Conservation (phyloP, 1,139 yeast genomes). For the Debaryomyces subglobosus region DNA sequence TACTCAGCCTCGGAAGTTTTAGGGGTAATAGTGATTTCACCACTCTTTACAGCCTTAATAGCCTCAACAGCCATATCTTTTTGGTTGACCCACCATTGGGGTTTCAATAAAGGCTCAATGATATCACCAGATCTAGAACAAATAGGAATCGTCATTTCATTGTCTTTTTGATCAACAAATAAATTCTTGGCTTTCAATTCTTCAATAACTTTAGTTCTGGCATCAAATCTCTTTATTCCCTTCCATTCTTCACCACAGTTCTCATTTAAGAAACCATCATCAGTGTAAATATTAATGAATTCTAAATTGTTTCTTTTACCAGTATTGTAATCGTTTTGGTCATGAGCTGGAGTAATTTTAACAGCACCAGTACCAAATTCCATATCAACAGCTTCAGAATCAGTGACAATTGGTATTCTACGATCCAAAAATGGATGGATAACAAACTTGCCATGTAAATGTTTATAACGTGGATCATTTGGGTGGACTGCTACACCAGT, state of each 20-base stretch:
- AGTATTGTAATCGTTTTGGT: conserved; percentile 92
- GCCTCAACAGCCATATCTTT: conserved; percentile 88
- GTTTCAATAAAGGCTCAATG: conserved; percentile 94
- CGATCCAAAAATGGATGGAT: conserved; percentile 89
- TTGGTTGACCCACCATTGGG: conserved; percentile 99
- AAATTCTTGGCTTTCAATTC: conserved; percentile 75
- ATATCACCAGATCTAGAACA: conserved; percentile 97
- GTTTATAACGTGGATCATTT: conserved; percentile 87
- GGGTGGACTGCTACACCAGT: conserved; percentile 98
- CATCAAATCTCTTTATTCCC: conserved; percentile 93
- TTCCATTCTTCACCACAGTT: conserved; percentile 87
- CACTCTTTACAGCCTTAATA: conserved; percentile 80
- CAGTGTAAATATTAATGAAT: conserved; percentile 86
- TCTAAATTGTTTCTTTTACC: conserved; percentile 94
- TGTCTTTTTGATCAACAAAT: conserved; percentile 82
- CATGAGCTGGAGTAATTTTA: conserved; percentile 98
- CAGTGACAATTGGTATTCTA: conserved; percentile 84
- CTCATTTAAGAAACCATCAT: conserved; percentile 84
- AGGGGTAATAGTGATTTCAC: conserved; percentile 81
- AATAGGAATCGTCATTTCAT: conserved; percentile 91
- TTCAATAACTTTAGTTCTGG: conserved; percentile 84
- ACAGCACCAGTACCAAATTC: conserved; percentile 99
- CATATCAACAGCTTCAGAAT: conserved; percentile 96
- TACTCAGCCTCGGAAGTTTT: conserved; percentile 90
- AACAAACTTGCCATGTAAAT: conserved; percentile 91